A percentile compares a stretch with the other conserved stretches of the same genome.
phyloP scores from a whole-genome alignment of 2,329 filamentous ascomycete species.

The Exophiala calicioides region DNA sequence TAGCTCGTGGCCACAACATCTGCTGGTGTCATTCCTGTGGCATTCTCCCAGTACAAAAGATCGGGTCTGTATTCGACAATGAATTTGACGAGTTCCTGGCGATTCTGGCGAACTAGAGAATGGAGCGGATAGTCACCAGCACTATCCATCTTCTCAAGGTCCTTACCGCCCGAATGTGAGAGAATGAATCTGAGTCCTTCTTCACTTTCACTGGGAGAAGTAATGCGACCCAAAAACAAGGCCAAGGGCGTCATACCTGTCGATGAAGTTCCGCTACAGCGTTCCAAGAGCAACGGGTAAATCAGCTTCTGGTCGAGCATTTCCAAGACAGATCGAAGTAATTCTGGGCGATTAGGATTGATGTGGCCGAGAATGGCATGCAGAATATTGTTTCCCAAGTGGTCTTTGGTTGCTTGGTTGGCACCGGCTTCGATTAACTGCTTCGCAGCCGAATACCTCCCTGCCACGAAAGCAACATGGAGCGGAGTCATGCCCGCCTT shows the following conservation, averaged over 20 bases:
- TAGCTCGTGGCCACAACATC: constrained; percentile 64
- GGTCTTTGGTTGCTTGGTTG: constrained; percentile 66
- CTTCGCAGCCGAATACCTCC: constrained; percentile 57
- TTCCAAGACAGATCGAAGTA: constrained; percentile 62
- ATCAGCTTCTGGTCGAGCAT: constrained; percentile 57
- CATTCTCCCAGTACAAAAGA: constrained; percentile 70
- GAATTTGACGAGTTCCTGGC: constrained; percentile 56
- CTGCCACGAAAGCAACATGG: constrained; percentile 62
- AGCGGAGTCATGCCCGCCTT: constrained; percentile 61
- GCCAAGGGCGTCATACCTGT: constrained; percentile 66
- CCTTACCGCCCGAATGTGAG: constrained; percentile 57
- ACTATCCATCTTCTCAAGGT: constrained; percentile 48
- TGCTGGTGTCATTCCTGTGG: constrained; percentile 70
- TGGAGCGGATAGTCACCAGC: constrained; percentile 49
- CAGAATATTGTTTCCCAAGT: constrained; percentile 65
- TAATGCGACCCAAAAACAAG: constrained; percentile 49
- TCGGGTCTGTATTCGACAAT: constrained; percentile 61
- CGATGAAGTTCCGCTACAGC: constrained; percentile 51
- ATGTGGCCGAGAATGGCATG: constrained; percentile 54
- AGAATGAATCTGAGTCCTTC: constrained; percentile 51
- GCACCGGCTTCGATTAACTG: constrained; percentile 68
- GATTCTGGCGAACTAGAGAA: constrained; percentile 34
- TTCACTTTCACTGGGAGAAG: constrained; percentile 28
- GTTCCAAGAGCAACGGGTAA: constrained; percentile 36
- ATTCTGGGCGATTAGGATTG: constrained; percentile 38